Evolutionary conservation across 2,329 filamentous ascomycete genomes (phyloP), one percentile per base, ranked within the genome.

Genomic region (Colletotrichum noveboracense): DNA sequence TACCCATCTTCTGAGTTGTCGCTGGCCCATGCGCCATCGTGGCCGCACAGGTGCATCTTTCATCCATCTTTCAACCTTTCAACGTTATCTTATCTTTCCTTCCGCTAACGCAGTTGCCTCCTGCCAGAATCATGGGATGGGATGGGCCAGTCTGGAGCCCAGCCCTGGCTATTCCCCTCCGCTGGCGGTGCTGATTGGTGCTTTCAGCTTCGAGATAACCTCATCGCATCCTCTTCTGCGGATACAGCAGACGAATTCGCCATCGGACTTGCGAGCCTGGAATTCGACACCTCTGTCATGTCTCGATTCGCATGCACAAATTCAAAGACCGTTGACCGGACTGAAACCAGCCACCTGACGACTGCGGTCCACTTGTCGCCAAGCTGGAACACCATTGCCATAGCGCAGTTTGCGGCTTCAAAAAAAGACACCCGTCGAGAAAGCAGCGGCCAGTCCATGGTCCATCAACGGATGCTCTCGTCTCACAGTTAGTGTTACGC

Each of bases 61-160:
- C 48, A 2, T 48, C n/a, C 43, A n/a, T 48, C n/a, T 48, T n/a
- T 48, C 43, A 48, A 48, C 43, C 43, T 48, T 61, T 14, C 58
- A 36, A 72, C 28, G 48, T 72, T 67, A 74, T 70, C 71, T 74
- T 65, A 64, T 70, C 58, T 65, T 60, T n/a, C 16, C 16, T 30
- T 60, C 26, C 18, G 24, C 58, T 36, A 13, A 16, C 16, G 24
- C 55, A 21, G 12, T 3, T 18, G 21, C 58, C 21, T 28, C 43
- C 66, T 32, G 62, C 43, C 43, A 26, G 48, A 58, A 60, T n/a
- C 34, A 32, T 48, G 43, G 43, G n/a, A 48, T 12, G 9, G 18
- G 43, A 48, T 48, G 43, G 43, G 43, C 18, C 43, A 48, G 43
- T 13, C 43, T 48, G 43, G 43, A 48, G 43, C 43, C 43, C 43